These are phyloP conservation scores for Cylindrotheca closterium DNA, from an alignment of 108 stramenopile genomes.

Conservation along the genomic window DNA sequence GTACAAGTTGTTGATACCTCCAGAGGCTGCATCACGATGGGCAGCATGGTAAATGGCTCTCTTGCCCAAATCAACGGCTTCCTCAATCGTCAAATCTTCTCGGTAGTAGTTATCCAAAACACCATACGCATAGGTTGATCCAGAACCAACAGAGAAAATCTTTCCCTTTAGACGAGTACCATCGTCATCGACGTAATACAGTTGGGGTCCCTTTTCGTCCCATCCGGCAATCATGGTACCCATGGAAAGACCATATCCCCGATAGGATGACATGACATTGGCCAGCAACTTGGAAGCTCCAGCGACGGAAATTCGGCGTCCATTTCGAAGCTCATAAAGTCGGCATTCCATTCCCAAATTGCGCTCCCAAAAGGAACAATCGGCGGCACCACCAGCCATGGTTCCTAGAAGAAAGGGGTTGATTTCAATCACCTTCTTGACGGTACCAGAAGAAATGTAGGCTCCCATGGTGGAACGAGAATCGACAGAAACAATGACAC, in stretches of 20 bases:
- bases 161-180: constrained; percentile 97
- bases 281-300: constrained; percentile 97
- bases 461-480: constrained; percentile 98
- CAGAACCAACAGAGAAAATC: constrained; percentile 97
- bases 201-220: constrained; percentile 98
- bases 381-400: constrained; percentile 99
- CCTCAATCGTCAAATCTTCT: constrained; percentile 95
- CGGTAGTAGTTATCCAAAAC: constrained; percentile 95
- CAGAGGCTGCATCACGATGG: constrained; percentile 99
- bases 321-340: constrained; percentile 95
- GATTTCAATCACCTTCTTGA: constrained; percentile 99
- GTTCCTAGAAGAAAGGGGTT: constrained; percentile 99
- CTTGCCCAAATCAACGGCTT: constrained; percentile 99
- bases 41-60: constrained; percentile 99
- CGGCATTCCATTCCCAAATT: constrained; percentile 98
- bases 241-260: constrained; percentile 98
- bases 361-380: constrained; percentile 99
- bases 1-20: constrained; percentile 94
- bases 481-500: constrained; percentile 95
- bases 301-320: constrained; percentile 97
- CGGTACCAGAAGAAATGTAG: constrained; percentile 95
- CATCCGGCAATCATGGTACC: constrained; percentile 99
- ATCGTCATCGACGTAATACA: constrained; percentile 99
- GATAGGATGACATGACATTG: constrained; percentile 95
- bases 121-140: constrained; percentile 99